Percentiles rank a stretch among this genome's conserved stretches.
These are phyloP conservation scores for Pelargonium cotyledonis DNA, from an alignment of 441 rosid species.

Conservation along the genomic window DNA sequence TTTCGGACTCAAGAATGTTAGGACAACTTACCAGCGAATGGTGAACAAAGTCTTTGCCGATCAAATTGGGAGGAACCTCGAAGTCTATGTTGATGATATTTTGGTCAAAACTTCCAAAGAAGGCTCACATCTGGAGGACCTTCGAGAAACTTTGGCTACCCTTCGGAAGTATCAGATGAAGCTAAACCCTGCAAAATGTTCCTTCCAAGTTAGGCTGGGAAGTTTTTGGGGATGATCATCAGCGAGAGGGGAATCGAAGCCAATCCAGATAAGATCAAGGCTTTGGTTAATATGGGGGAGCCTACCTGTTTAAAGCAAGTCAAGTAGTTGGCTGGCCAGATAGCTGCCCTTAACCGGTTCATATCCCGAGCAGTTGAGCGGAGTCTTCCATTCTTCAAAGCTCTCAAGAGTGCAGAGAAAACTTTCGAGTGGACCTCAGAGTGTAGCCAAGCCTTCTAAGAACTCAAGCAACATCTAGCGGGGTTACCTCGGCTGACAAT, in stretches of 20 bases:
- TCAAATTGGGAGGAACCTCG: too few species aligned
- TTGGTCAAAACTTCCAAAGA: too few species aligned
- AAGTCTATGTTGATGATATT: too few species aligned
- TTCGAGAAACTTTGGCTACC: too few species aligned
- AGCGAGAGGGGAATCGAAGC: not conserved
- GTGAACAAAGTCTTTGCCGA: too few species aligned
- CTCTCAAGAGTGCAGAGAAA: not conserved
- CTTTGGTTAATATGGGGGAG: too few species aligned
- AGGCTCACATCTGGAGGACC: too few species aligned
- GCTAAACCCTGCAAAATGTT: too few species aligned
- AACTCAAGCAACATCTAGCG: not conserved
- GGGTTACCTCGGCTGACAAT: not conserved
- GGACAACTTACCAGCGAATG: too few species aligned
- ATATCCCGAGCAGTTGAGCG: not conserved
- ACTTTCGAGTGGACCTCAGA: not conserved
- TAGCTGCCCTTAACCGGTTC: not conserved
- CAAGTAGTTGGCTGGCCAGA: not conserved
- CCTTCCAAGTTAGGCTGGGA: not conserved
- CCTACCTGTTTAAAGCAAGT: not conserved
- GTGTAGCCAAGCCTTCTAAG: not conserved
- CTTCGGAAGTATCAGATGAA: too few species aligned
- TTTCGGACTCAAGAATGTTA: too few species aligned
- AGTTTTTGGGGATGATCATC: not conserved
- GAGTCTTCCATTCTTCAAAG: not conserved
- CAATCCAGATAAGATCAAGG: not conserved